Evolutionary conservation across 371 early-diverging fungal species (phyloP), one percentile per base, ranked within the genome.

Genomic region (Capillidium heterosporum): DNA sequence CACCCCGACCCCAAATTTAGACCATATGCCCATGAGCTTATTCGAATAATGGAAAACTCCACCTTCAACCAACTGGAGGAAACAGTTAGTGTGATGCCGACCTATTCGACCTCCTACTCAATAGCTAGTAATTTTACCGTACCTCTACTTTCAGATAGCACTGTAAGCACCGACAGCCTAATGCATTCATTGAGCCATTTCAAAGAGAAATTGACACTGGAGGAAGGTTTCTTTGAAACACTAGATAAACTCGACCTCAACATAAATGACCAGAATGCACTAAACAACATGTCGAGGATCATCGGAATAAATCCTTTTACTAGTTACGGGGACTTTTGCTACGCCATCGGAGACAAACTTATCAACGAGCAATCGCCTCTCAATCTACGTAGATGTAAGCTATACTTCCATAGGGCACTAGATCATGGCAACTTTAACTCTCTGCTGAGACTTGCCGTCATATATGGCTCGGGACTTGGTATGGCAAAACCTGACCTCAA

Each of bases 401-500:
- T 8, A 8, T 52, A 32, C 31, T 23, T 52, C 4, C 52, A 52
- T 13, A 32, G 19, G 35, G 52, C 29, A 10, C 13, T 32, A 2
- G 29, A 52, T 52, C 19, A n/a, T 52, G 29, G 29, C 2, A 35
- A 52, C 28, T 21, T 52, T 8, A 35, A 4, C 1, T 21, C 52
- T 2, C n/a, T 52, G 21, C 7, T 32, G 28, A 29, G 13, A 31
- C 29, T 52, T 32, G 35, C 19, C 7, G 19, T 52, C 35, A 28
- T 49, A 31, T 74, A 55, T 69, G 80, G 44, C 80, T 82, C 50
- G 81, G 80, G 32, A 75, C 80, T 54, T 82, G 84, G 28, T 75
- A 79, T 21, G 67, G 73, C 53, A 77, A 77, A 62, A 15, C 50
- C 50, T 31, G 71, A 81, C 55, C 72, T 78, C 58, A 60, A 64